phyloP scores from a whole-genome alignment of 257 asterid species.

The Mentha longifolia region DNA sequence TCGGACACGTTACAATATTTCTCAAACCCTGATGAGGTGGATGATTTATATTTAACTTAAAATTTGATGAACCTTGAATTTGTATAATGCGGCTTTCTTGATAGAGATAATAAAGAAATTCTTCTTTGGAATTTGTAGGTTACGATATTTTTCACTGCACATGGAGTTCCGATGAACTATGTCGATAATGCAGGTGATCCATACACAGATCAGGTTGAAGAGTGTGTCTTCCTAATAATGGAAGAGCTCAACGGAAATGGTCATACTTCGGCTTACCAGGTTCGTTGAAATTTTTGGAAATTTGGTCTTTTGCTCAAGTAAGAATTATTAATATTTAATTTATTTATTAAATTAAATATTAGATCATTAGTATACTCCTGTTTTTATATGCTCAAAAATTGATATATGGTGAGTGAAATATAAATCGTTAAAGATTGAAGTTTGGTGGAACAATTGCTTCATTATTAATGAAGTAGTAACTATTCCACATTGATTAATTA shows the following conservation, averaged over 20 bases:
- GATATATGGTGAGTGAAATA: too few relatives aligned
- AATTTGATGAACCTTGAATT: neutral
- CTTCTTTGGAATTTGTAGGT: constrained; percentile 45
- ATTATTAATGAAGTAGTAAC: too few relatives aligned
- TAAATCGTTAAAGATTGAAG: too few relatives aligned
- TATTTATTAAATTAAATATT: too few relatives aligned
- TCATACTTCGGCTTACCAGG: constrained; percentile 96
- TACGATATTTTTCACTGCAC: constrained; percentile 95
- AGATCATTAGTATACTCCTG: too few relatives aligned
- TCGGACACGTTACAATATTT: constrained; percentile 69
- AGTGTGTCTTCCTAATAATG: constrained; percentile 86
- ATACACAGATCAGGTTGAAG: constrained; percentile 90
- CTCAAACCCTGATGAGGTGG: constrained; percentile 70
- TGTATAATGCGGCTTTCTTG: neutral
- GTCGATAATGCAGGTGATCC: constrained; percentile 97
- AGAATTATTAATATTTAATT: too few relatives aligned
- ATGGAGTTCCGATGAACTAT: constrained; percentile 94
- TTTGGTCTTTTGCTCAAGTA: too few relatives aligned
- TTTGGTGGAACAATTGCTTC: too few relatives aligned
- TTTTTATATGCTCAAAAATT: too few relatives aligned
- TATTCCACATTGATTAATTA: too few relatives aligned
- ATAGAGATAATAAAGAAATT: neutral
- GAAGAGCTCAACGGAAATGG: constrained; percentile 73
- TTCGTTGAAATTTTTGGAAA: too few relatives aligned
- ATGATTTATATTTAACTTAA: constrained; percentile 2